phyloP scores from a whole-genome alignment of 2,329 filamentous ascomycete species.

The Pyrenophora tritici-repentis region DNA sequence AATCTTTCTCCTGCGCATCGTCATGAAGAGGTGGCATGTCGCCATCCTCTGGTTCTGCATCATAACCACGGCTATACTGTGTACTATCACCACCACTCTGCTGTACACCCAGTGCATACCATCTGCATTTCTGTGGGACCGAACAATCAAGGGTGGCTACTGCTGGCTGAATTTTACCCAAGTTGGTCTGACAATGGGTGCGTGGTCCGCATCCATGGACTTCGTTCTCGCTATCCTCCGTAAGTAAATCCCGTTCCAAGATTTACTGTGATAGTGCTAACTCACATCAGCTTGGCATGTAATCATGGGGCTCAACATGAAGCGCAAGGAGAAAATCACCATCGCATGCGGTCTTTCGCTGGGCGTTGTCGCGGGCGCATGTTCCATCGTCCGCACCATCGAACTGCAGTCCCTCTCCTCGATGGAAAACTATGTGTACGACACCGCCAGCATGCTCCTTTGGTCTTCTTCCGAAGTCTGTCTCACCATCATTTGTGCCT shows the following conservation, averaged over 20 bases:
- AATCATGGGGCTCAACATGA: slow-evolving; percentile 43
- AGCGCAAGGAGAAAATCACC: slow-evolving; percentile 42
- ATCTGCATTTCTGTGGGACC: slow-evolving; percentile 35
- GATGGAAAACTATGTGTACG: slow-evolving; percentile 39
- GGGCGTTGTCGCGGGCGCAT: slow-evolving; percentile 41
- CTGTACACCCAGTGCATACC: slow-evolving; percentile 38
- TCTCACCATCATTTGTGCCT: slow-evolving; percentile 57
- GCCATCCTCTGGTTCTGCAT: slow-evolving; percentile 40
- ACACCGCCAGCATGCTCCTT: slow-evolving; percentile 38
- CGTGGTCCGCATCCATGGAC: slow-evolving; percentile 43
- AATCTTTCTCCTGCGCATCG: slow-evolving; percentile 40
- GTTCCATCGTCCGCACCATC: slow-evolving; percentile 38
- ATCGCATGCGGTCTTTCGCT: slow-evolving; percentile 38
- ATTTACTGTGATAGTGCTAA: neutral
- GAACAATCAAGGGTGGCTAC: slow-evolving; percentile 26
- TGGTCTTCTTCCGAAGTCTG: slow-evolving; percentile 49
- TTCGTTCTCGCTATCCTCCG: slow-evolving; percentile 43
- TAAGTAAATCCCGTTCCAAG: slow-evolving; percentile 1
- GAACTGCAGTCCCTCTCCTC: slow-evolving; percentile 36
- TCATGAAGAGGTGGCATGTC: slow-evolving; percentile 36
- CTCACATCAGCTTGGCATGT: slow-evolving; percentile 33
- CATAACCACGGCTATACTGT: slow-evolving; percentile 30
- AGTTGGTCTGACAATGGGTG: slow-evolving; percentile 37
- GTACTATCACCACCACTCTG: slow-evolving; percentile 32
- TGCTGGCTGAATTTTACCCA: slow-evolving; percentile 37